Evolutionary conservation across 371 early-diverging fungal genomes (phyloP), one percentile per base, ranked within the genome.

Genomic region (Mortierella sp.): DNA sequence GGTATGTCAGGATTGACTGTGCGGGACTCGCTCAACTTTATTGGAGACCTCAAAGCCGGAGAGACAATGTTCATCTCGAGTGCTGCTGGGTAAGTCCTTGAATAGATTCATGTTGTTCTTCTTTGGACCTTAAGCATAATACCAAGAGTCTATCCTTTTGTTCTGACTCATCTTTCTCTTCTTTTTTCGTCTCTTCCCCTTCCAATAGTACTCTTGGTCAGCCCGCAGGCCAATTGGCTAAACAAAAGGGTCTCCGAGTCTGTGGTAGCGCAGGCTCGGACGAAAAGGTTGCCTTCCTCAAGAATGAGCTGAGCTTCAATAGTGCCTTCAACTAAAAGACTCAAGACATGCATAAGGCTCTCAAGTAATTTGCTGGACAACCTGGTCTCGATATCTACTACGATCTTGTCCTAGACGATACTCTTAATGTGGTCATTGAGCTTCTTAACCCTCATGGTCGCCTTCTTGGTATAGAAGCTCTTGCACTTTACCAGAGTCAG

Each of bases 281-380:
- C 59, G 94, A 92, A 16, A 96, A 96, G 81, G 90, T 91, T 19
- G 85, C 82, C 25, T 89, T 84, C 68, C 85, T 94, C 57, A 86
- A 84, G 72, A 84, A 86, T 14, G 83, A 86, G 28, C 65, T 87
- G 45, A 90, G 90, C 4, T 91, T 91, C 53, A 93, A 94, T 74
- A 88, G 73, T 7, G 95, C 90, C 15, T 94, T 95, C 86, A 95
- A 94, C 86, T 95, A 95, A 88, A 94, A 93, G 84, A 92, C 86
- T 1, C 83, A 82, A 30, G 87, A 86, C 43, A 70, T 61, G 23
- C 59, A 69, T 9, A 80, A 75, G 7, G 83, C 83, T 7, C 79
- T 92, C 25, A 57, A 45, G 1, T 80, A 88, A 62, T 70, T 80
- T 18, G 87, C 86, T 25, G 92, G 90, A 11, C 19, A 28, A 1